Base-by-base conservation (phyloP, 2,329 filamentous ascomycete species). In the Paraphoma sp. region DNA sequence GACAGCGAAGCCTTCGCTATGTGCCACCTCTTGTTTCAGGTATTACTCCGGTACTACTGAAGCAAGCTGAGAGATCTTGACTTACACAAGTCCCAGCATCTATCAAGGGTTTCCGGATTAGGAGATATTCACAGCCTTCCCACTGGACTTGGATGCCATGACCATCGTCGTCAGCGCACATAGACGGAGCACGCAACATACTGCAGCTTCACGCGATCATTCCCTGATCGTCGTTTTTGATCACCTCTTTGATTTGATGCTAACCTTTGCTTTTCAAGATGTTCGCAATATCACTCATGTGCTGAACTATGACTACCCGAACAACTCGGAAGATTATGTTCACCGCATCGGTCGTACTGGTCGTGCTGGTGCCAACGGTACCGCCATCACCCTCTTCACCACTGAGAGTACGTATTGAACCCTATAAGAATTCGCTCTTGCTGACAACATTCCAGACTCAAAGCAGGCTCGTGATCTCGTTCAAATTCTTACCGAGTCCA, bases 271-370 rank as follows among this genome's bases (percentile, higher is more conserved):
- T 79, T 82, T 83, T 82, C 77, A 97, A 98, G 95, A 99, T 90
- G 95, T 99, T 85, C 94, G 93, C 84, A 96, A 99, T 87, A 99
- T 99, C 84, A 98, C 95, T 82, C 95, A 99, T 84, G 95, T 99
- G 82, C 87, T 99, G 83, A 98, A 98, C 89, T 97, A 98, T 91
- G 95, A 98, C 80, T 98, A 98, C 82, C 94, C 94, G 80, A 98
- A 98, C 85, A 98, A 89, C 78, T 88, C 86, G 71, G 86, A 89
- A 78, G 86, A 89, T 73, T 89, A 89, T 71, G 84, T 89, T 76
- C 86, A 89, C 78, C 86, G 86, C 74, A 88, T 88, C 76, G 86
- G 86, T 75, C 85, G 86, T 81, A 89, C 86, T 75, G 86, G 83
- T 80, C 86, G 86, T 84, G 86, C 86, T 76, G 95, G 95, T 82